Percentiles rank a stretch among this genome's conserved stretches.
phyloP scores from a whole-genome alignment of 306 rosid genomes.

The Dryas octopetala region DNA sequence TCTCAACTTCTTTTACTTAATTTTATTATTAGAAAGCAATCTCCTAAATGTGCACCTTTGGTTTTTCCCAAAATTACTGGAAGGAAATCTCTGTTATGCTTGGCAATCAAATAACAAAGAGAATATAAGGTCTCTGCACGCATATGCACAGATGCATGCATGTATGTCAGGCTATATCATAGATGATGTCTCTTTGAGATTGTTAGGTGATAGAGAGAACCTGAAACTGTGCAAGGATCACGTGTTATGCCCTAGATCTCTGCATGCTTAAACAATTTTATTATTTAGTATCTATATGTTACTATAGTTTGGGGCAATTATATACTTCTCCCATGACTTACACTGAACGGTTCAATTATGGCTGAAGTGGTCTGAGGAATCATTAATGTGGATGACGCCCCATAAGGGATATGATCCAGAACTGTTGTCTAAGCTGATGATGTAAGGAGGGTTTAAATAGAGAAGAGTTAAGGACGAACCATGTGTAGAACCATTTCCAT shows the following conservation, averaged over 20 bases:
- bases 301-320: background rate
- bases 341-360: background rate
- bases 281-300: background rate
- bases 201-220: background rate
- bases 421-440: background rate
- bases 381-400: background rate
- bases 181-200: background rate
- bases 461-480: constrained; percentile 3
- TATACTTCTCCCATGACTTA: background rate
- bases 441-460: background rate
- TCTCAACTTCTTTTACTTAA: constrained; percentile 3
- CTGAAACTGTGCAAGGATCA: background rate
- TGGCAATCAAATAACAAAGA: background rate
- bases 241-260: background rate
- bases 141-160: background rate
- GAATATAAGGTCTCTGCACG: background rate
- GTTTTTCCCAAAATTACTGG: background rate
- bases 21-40: background rate
- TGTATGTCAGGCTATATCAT: background rate
- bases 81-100: background rate
- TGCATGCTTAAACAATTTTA: background rate
- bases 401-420: background rate
- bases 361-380: constrained; percentile 14
- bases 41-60: background rate
- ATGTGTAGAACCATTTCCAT: background rate